Conservation (phyloP, 2,329 filamentous ascomycete species). For the Gnomoniopsis smithogilvyi region DNA sequence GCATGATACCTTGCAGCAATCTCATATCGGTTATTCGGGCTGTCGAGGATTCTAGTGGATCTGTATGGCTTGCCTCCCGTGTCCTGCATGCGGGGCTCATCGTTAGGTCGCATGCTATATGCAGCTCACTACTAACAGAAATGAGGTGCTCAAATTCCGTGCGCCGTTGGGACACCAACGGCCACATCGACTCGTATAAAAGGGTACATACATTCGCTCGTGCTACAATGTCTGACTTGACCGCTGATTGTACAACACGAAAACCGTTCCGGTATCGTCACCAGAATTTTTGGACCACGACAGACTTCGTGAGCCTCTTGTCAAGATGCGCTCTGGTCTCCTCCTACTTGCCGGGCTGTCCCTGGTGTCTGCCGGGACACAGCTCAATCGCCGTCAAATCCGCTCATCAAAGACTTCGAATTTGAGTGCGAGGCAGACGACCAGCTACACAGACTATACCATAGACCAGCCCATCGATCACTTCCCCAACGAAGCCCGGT, state of each 20-base stretch:
- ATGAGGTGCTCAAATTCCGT: background rate
- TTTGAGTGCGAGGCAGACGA: background rate
- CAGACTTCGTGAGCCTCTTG: background rate
- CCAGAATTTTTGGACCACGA: background rate
- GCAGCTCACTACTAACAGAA: background rate
- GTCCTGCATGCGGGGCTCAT: background rate
- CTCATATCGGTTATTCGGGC: too few species aligned
- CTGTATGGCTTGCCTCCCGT: background rate
- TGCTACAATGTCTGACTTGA: background rate
- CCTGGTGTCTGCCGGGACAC: slow-evolving; percentile 12
- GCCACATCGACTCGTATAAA: background rate
- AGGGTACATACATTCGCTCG: background rate
- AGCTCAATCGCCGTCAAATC: background rate
- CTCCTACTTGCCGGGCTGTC: slow-evolving; percentile 1
- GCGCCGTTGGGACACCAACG: background rate
- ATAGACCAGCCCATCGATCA: slow-evolving; percentile 41
- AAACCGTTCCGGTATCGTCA: background rate
- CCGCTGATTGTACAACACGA: background rate
- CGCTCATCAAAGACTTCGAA: background rate
- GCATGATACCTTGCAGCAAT: too few species aligned
- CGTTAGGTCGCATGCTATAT: background rate
- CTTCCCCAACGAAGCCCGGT: slow-evolving; percentile 37
- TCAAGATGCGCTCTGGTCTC: slow-evolving; percentile 6
- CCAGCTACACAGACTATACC: slow-evolving; percentile 25
- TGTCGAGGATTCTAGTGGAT: too few species aligned